Percentiles rank a stretch among this genome's conserved stretches.
Evolutionary conservation across 1,139 yeast genomes (phyloP).

Genomic region (Trichomonascaceae sp.): DNA sequence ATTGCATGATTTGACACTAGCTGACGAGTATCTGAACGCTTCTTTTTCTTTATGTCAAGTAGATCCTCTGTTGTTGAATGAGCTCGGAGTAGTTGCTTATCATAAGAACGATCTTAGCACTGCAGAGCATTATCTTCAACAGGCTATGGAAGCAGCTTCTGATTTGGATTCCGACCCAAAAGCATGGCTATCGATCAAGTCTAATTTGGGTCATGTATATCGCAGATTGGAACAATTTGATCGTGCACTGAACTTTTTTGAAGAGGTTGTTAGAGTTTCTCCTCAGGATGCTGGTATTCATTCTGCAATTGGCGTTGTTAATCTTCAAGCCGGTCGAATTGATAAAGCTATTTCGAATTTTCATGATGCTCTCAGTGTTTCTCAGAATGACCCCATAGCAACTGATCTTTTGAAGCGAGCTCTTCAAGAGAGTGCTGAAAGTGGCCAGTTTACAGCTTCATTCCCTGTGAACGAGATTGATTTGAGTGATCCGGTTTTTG

Average conservation of each 20-base stretch:
- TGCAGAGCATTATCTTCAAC: slow-evolving; percentile 67
- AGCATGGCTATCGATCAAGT: slow-evolving; percentile 81
- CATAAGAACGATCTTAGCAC: slow-evolving; percentile 61
- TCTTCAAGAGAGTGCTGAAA: slow-evolving; percentile 52
- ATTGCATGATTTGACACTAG: slow-evolving; percentile 72
- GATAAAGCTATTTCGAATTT: slow-evolving; percentile 66
- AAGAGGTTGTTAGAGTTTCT: slow-evolving; percentile 64
- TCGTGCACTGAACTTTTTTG: slow-evolving; percentile 68
- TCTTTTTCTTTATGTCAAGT: slow-evolving; percentile 72
- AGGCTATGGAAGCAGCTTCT: slow-evolving; percentile 68
- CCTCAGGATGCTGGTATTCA: slow-evolving; percentile 69
- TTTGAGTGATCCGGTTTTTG: slow-evolving; percentile 12
- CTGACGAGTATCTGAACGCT: slow-evolving; percentile 78
- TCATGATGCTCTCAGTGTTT: slow-evolving; percentile 74
- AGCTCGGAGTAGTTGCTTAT: slow-evolving; percentile 83
- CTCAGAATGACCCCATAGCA: slow-evolving; percentile 81
- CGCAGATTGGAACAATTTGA: slow-evolving; percentile 56
- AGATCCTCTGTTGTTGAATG: slow-evolving; percentile 86
- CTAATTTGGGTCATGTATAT: slow-evolving; percentile 88
- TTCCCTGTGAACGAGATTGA: slow-evolving; percentile 13
- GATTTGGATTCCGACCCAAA: slow-evolving; percentile 70
- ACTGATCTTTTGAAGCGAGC: slow-evolving; percentile 77
- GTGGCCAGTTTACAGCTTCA: slow-evolving; percentile 9
- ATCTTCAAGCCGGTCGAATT: slow-evolving; percentile 62
- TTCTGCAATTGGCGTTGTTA: slow-evolving; percentile 78